Evolutionary conservation across 345 rosid species (phyloP).

Genomic region (Eucalyptus cloeziana): DNA sequence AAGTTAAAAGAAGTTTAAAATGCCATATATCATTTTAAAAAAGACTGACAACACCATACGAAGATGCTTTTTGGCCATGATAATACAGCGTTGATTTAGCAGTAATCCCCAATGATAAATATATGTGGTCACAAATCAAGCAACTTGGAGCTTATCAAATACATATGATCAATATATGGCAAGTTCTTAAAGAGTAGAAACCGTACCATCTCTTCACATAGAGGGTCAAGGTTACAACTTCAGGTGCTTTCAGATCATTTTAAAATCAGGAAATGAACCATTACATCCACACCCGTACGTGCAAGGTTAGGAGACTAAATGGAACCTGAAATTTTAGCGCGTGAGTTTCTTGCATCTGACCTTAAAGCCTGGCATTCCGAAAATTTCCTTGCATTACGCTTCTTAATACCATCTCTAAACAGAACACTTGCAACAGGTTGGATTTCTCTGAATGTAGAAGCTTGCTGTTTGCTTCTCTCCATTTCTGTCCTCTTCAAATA

Average conservation of each 20-base stretch:
- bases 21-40: neutral
- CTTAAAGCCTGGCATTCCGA: conserved; percentile 8
- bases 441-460: conserved; percentile 2
- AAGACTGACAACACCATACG: neutral
- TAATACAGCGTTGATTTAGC: neutral
- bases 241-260: neutral
- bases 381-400: conserved; percentile 34
- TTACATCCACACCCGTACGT: neutral
- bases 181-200: neutral
- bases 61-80: neutral
- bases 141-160: neutral
- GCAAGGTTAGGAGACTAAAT: neutral
- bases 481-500: conserved; percentile 41
- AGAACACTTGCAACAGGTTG: conserved; percentile 25
- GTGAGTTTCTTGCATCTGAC: neutral
- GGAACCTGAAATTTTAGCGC: neutral
- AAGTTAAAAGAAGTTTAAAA: neutral
- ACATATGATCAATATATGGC: neutral
- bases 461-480: conserved; percentile 12
- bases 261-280: neutral
- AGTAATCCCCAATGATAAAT: neutral
- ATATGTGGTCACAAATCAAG: neutral
- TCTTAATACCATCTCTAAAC: conserved; percentile 67
- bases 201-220: neutral
- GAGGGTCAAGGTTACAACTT: neutral